A percentile compares a stretch with the other conserved stretches of the same genome.
phyloP scores from a whole-genome alignment of 2,329 filamentous ascomycete species.

The Sarocladium strictum region DNA sequence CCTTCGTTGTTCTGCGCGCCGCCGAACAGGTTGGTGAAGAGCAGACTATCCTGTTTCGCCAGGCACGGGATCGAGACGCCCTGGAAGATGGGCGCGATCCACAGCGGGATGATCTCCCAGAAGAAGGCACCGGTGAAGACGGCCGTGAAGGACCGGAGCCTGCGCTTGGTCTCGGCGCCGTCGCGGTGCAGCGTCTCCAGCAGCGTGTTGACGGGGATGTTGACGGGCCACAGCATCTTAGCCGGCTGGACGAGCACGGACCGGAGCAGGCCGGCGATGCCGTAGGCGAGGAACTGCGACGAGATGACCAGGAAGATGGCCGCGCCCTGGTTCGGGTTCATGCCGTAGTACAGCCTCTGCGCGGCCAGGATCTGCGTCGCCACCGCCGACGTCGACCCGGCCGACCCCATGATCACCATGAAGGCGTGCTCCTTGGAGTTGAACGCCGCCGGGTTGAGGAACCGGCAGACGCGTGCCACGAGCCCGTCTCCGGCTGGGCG shows the following conservation, averaged over 20 bases:
- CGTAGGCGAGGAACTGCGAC: background rate
- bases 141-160: constrained; percentile 34
- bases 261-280: background rate
- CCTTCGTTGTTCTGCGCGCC: constrained; percentile 19
- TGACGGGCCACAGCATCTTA: constrained; percentile 25
- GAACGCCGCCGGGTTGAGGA: background rate
- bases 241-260: background rate
- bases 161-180: constrained; percentile 27
- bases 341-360: background rate
- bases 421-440: background rate
- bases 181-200: constrained; percentile 23
- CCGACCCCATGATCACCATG: background rate
- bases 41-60: constrained; percentile 29
- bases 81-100: constrained; percentile 36
- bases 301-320: background rate
- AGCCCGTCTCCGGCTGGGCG: background rate
- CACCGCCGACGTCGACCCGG: background rate
- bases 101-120: constrained; percentile 44
- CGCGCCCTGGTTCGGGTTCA: background rate
- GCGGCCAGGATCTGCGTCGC: background rate
- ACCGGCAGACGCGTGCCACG: background rate
- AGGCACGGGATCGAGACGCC: constrained; percentile 35
- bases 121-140: constrained; percentile 32
- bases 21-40: constrained; percentile 44
- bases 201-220: constrained; percentile 22